A percentile compares a stretch with the other conserved stretches of the same genome.
These are phyloP conservation scores for Krasilnikovozyma curviuscula DNA, from an alignment of 768 basidiomycete species.

Conservation along the genomic window DNA sequence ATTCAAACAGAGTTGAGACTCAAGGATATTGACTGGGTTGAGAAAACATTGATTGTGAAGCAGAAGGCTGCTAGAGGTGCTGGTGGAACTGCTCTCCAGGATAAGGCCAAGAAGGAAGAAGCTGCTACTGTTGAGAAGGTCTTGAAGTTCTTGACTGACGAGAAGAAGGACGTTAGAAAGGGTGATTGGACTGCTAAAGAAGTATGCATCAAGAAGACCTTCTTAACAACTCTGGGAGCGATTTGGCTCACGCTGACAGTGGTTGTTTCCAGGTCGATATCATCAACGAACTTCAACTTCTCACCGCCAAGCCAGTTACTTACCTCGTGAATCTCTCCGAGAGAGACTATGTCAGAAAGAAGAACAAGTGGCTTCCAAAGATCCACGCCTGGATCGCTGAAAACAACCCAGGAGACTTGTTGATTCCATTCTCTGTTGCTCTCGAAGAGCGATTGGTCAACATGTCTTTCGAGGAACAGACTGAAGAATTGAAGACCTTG, in stretches of 20 bases:
- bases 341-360: constrained; percentile 83
- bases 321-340: constrained; percentile 96
- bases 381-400: constrained; percentile 97
- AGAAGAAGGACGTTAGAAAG: constrained; percentile 79
- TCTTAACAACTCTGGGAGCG: background rate
- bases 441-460: constrained; percentile 73
- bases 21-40: constrained; percentile 98
- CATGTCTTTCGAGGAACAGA: constrained; percentile 42
- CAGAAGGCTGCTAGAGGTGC: constrained; percentile 49
- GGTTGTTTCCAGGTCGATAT: constrained; percentile 49
- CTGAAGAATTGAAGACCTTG: constrained; percentile 53
- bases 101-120: constrained; percentile 92
- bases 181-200: constrained; percentile 91
- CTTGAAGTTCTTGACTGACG: constrained; percentile 52
- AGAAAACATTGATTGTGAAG: constrained; percentile 62
- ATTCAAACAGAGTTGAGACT: constrained; percentile 82
- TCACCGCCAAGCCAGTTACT: constrained; percentile 92
- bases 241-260: background rate
- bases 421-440: constrained; percentile 93
- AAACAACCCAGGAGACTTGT: constrained; percentile 82
- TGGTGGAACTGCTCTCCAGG: constrained; percentile 45
- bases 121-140: constrained; percentile 81
- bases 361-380: constrained; percentile 98
- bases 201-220: constrained; percentile 28
- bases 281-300: constrained; percentile 67